A percentile compares a stretch with the other conserved stretches of the same genome.
These are phyloP conservation scores for Coemansia sp. DNA, from an alignment of 192 early-diverging fungal genomes.

Conservation along the genomic window DNA sequence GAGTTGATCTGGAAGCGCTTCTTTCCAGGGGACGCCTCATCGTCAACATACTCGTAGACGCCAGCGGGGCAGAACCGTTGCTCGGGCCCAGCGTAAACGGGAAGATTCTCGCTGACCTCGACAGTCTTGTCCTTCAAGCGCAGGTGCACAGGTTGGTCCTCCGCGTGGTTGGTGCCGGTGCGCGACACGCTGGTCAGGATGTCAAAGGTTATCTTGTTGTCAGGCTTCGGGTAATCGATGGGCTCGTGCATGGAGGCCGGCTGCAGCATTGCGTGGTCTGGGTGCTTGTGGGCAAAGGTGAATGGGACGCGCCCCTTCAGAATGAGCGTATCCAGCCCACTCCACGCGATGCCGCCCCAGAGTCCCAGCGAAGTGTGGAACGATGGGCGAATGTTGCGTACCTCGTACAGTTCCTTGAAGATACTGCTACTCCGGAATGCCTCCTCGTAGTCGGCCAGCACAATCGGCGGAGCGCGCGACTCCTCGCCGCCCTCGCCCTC, in stretches of 20 bases:
- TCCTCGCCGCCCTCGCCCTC: conserved; percentile 27
- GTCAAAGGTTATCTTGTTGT: conserved; percentile 93
- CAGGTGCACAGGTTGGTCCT: conserved; percentile 95
- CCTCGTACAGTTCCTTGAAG: conserved; percentile 84
- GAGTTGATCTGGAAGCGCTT: conserved; percentile 97
- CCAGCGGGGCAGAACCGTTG: conserved; percentile 96
- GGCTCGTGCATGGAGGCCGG: conserved; percentile 72
- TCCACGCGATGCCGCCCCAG: conserved; percentile 82
- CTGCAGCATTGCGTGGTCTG: conserved; percentile 78
- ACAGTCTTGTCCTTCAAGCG: conserved; percentile 71
- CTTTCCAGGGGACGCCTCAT: conserved; percentile 81
- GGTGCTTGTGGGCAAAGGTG: conserved; percentile 86
- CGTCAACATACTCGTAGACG: conserved; percentile 97
- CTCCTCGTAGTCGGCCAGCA: conserved; percentile 75
- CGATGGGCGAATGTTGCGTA: conserved; percentile 91
- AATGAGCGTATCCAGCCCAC: conserved; percentile 86
- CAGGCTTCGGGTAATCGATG: conserved; percentile 97
- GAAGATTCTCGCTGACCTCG: conserved; percentile 80
- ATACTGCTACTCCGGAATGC: conserved; percentile 86
- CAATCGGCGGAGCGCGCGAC: conserved; percentile 59
- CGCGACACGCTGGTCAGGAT: conserved; percentile 90
- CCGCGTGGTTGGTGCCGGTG: conserved; percentile 90
- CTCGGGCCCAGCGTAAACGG: conserved; percentile 92
- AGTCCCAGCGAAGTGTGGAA: conserved; percentile 88
- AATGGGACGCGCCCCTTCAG: conserved; percentile 91